Percentiles rank a stretch among this genome's conserved stretches.
phyloP scores from a whole-genome alignment of 2,329 filamentous ascomycete species.

The Neonectria ditissima region DNA sequence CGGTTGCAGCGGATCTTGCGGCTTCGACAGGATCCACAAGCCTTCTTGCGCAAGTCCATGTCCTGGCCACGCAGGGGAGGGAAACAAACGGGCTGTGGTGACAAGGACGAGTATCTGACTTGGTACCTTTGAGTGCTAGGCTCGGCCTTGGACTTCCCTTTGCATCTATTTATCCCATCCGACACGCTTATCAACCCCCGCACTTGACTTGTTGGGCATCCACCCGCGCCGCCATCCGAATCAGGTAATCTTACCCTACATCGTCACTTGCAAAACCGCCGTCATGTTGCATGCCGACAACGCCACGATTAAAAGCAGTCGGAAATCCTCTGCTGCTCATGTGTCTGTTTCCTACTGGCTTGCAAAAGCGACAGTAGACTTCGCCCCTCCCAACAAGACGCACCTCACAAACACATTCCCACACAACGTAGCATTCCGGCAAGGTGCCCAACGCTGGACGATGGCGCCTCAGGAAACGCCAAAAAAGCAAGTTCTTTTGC shows the following conservation, averaged over 20 bases:
- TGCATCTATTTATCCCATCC: not conserved
- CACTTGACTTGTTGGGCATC: constrained; percentile 2
- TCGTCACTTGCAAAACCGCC: not conserved
- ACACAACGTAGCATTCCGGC: not conserved
- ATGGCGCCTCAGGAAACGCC: not conserved
- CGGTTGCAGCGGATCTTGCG: constrained; percentile 5
- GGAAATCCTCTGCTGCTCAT: not conserved
- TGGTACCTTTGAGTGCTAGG: not conserved
- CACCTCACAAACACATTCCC: not conserved
- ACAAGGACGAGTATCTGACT: not conserved
- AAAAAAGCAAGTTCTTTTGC: not conserved
- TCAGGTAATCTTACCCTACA: constrained; percentile 11
- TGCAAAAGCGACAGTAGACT: not conserved
- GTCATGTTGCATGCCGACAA: not conserved
- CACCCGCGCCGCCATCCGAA: not conserved
- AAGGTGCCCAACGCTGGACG: not conserved
- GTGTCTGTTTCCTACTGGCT: constrained; percentile 2
- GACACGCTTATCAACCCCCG: constrained; percentile 5
- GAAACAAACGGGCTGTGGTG: not conserved
- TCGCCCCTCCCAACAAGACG: not conserved
- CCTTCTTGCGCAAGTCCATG: constrained; percentile 1
- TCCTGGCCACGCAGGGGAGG: not conserved
- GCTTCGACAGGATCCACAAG: constrained; percentile 1
- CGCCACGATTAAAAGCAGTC: not conserved
- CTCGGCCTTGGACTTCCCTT: constrained; percentile 3